Evolutionary conservation across 768 basidiomycete genomes (phyloP).

Genomic region (Saitozyma sp.): DNA sequence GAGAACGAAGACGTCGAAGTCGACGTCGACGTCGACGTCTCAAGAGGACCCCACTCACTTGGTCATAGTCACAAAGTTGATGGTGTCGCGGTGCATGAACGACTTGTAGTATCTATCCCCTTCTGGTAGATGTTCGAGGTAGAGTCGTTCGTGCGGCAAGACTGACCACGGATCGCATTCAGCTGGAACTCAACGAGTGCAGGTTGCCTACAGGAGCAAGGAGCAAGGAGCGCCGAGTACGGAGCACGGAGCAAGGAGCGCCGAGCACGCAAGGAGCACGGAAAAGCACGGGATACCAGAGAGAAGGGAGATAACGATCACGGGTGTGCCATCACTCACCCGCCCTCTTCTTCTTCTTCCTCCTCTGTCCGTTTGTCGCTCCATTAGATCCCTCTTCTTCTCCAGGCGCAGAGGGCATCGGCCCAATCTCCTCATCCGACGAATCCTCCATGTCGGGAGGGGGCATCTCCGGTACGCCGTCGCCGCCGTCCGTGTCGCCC

Average conservation of each 20-base stretch:
- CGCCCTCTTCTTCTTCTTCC: slow-evolving; percentile 49
- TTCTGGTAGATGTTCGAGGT: slow-evolving; percentile 85
- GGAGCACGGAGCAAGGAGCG: background rate
- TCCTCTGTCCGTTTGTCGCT: slow-evolving; percentile 12
- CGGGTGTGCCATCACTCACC: too few relatives aligned
- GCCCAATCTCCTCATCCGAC: slow-evolving; percentile 47
- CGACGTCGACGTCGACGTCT: background rate
- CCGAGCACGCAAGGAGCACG: too few relatives aligned
- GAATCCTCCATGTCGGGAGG: slow-evolving; percentile 40
- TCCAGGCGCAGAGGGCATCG: slow-evolving; percentile 39
- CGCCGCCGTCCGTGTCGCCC: background rate
- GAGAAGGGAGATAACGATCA: too few relatives aligned
- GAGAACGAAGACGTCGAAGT: background rate
- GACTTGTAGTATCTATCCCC: slow-evolving; percentile 94
- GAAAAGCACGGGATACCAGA: background rate
- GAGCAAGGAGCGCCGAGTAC: too few relatives aligned
- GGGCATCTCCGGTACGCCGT: slow-evolving; percentile 44
- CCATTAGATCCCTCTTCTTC: slow-evolving; percentile 19
- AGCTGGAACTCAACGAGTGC: background rate
- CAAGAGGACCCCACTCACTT: slow-evolving; percentile 59
- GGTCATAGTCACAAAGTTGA: slow-evolving; percentile 86
- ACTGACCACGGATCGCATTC: slow-evolving; percentile 58
- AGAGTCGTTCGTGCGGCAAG: slow-evolving; percentile 87
- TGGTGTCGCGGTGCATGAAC: slow-evolving; percentile 93
- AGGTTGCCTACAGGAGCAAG: background rate